Base-by-base conservation (phyloP, 208 protist genomes). In the Crithidia bombi region DNA sequence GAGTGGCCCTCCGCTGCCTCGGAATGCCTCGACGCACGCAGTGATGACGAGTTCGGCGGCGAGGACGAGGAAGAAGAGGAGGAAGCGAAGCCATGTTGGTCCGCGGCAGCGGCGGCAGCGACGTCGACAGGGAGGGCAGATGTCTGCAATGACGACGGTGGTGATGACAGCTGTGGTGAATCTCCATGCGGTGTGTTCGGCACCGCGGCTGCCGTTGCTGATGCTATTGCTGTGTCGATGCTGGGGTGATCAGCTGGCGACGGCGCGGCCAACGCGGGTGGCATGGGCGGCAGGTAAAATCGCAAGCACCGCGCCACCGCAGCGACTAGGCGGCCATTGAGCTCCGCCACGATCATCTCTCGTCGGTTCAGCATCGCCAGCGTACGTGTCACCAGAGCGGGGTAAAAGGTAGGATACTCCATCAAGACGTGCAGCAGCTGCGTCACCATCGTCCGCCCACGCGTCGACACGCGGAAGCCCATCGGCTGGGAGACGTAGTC, bases 401-500 rank as follows among this genome's bases (percentile, higher is more conserved):
- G 82, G 68, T 86, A 86, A 64, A 93, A 96, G 23, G 82, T 62
- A 6, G 87, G 91, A 44, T 89, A 74, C 15, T 58, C 64, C 23
- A 76, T 66, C 51, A 96, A 55, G 9, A 92, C 68, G 26, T 88
- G 82, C 38, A 87, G 75, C 15, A 95, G 71, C 71, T 91, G 86
- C 30, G 75, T 74, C 28, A 93, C 81, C 68, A 87, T 84, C 14
- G 77, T 82, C 36, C 79, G 73, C 17, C 74, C 72, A 14, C 66
- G 64, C 38, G 63, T 70, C 38, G 57, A 67, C 28, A 67, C 56
- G 30, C 68, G 50, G 38, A 76, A 70, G 68, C 44, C 78, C 54
- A 69, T 69, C 66, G 90, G 65, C 52, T 90, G 76, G 25, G 90
- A 93, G 26, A 86, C 79, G 78, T 93, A 89, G 68, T 85, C 74